A percentile compares a stretch with the other conserved stretches of the same genome.
phyloP scores from a whole-genome alignment of 768 basidiomycete genomes.

The Macrolepiota fuliginosa region DNA sequence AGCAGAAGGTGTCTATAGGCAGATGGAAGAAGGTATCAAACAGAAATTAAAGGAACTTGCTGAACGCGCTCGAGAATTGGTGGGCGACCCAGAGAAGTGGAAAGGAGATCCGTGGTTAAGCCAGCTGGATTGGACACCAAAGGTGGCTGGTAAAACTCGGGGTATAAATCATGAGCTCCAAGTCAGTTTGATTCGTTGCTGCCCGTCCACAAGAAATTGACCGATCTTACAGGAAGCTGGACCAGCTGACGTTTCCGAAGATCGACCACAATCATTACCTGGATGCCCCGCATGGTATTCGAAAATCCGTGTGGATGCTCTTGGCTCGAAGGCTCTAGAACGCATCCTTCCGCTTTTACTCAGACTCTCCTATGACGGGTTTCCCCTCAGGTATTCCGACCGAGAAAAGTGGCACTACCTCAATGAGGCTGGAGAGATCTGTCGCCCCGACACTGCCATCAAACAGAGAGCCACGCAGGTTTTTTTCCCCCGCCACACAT shows the following conservation, averaged over 20 bases:
- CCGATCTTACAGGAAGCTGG: not conserved
- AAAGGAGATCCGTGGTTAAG: conserved; percentile 77
- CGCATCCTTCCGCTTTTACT: conserved; percentile 69
- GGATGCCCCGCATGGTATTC: conserved; percentile 57
- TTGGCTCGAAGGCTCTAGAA: conserved; percentile 39
- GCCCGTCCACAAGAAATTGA: not conserved
- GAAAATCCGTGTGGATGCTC: conserved; percentile 41
- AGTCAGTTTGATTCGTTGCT: conserved; percentile 15
- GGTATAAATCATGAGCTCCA: conserved; percentile 38
- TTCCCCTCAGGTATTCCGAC: conserved; percentile 53
- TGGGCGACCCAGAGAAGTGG: conserved; percentile 50
- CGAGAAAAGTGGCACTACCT: conserved; percentile 71
- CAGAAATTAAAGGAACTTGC: conserved; percentile 70
- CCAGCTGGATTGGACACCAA: conserved; percentile 96
- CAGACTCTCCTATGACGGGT: conserved; percentile 54
- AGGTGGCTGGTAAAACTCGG: conserved; percentile 67
- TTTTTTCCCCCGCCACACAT: conserved; percentile 44
- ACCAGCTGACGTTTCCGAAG: not conserved
- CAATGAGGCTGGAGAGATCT: conserved; percentile 23
- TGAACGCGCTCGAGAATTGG: conserved; percentile 63
- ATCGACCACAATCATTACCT: not conserved
- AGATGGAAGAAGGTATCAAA: conserved; percentile 76
- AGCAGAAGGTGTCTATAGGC: conserved; percentile 73
- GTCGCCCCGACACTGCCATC: conserved; percentile 41
- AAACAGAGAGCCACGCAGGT: conserved; percentile 42